These are phyloP conservation scores for Salvia hispanica DNA, from an alignment of 257 asterid species.

Conservation along the genomic window DNA sequence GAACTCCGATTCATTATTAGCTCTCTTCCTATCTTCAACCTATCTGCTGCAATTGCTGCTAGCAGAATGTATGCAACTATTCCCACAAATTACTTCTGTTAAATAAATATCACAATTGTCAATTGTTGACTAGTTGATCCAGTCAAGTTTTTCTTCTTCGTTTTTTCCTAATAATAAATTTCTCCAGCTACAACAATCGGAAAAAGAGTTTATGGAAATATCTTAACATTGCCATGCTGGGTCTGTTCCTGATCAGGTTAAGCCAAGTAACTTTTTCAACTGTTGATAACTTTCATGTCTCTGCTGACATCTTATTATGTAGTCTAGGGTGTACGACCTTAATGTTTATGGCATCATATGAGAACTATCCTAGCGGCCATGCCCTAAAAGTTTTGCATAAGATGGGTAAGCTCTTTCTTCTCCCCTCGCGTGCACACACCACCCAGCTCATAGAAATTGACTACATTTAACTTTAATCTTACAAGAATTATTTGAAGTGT, in stretches of 20 bases:
- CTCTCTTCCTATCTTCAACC: slow-evolving; percentile 89
- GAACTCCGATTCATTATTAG: slow-evolving; percentile 92
- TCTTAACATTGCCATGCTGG: slow-evolving; percentile 73
- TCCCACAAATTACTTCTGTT: slow-evolving; percentile 10
- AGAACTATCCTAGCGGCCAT: slow-evolving; percentile 90
- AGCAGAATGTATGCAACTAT: slow-evolving; percentile 68
- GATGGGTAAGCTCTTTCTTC: slow-evolving; percentile 56
- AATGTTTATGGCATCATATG: slow-evolving; percentile 79
- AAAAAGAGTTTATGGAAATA: slow-evolving; percentile 77
- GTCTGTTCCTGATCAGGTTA: slow-evolving; percentile 75
- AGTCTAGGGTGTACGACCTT: slow-evolving; percentile 85
- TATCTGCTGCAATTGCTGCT: slow-evolving; percentile 93
- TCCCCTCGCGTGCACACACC: slow-evolving; percentile 23
- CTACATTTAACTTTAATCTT: slow-evolving; percentile 4
- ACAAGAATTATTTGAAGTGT: background rate
- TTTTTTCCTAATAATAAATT: slow-evolving; percentile 13
- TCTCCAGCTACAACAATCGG: slow-evolving; percentile 83
- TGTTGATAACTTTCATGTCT: slow-evolving; percentile 16
- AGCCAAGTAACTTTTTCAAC: slow-evolving; percentile 29
- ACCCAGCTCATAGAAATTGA: slow-evolving; percentile 2
- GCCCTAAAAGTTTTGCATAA: slow-evolving; percentile 74
- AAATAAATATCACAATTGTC: slow-evolving; percentile 10
- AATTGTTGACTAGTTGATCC: background rate
- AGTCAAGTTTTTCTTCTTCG: slow-evolving; percentile 6
- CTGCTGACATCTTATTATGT: slow-evolving; percentile 54